Evolutionary conservation across 805 yeast species (phyloP).

Genomic region (Sugiyamaella mastotermitis): DNA sequence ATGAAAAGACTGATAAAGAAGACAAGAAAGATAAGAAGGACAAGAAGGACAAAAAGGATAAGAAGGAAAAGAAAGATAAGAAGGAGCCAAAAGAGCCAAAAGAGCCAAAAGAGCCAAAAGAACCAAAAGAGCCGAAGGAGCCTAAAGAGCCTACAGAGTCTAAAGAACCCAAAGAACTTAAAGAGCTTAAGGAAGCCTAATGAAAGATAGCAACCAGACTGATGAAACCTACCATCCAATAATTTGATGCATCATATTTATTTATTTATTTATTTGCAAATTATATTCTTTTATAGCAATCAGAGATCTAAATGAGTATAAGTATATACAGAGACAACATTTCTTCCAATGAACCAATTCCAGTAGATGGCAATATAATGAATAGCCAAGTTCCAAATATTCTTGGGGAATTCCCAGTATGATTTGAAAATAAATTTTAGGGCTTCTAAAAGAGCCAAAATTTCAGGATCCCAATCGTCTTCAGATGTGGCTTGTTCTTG

Average conservation of each 20-base stretch:
- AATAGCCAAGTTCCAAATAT: slow-evolving; percentile 46
- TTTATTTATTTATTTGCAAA: slow-evolving; percentile 1
- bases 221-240: not conserved
- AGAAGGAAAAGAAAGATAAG: slow-evolving; percentile 29
- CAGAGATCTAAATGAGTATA: slow-evolving; percentile 8
- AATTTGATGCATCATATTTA: not conserved
- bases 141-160: not conserved
- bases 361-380: slow-evolving; percentile 52
- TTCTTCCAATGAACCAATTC: slow-evolving; percentile 69
- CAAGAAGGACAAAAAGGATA: slow-evolving; percentile 25
- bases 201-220: not conserved
- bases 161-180: not conserved
- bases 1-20: slow-evolving; percentile 23
- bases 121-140: not conserved
- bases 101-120: not conserved
- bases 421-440: slow-evolving; percentile 57
- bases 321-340: slow-evolving; percentile 12
- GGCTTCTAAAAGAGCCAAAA: slow-evolving; percentile 51
- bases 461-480: slow-evolving; percentile 47
- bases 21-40: slow-evolving; percentile 26
- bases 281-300: not conserved
- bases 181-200: not conserved
- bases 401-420: slow-evolving; percentile 64
- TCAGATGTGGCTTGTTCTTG: slow-evolving; percentile 15
- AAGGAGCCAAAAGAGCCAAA: slow-evolving; percentile 2